Percentiles rank a stretch among this genome's conserved stretches.
Evolutionary conservation across 768 basidiomycete species (phyloP).

Genomic region (Leccinellum luteum): DNA sequence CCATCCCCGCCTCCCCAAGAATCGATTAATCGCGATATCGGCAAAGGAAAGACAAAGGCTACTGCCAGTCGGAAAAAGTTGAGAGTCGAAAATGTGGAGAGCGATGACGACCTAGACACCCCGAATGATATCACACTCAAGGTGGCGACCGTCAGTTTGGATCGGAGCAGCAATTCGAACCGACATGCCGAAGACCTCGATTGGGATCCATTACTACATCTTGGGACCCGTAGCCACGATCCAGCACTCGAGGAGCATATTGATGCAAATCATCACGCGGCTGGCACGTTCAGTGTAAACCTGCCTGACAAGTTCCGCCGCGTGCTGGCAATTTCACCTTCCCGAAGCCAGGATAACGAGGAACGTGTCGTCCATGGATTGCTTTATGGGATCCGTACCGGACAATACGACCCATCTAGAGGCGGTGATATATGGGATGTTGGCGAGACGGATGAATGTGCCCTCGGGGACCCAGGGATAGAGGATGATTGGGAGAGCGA

Average conservation of each 20-base stretch:
- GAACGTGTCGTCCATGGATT: conserved; percentile 58
- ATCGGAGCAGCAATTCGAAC: conserved; percentile 9
- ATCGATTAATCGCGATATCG: conserved; percentile 28
- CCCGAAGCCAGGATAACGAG: conserved; percentile 40
- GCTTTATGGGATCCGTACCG: conserved; percentile 53
- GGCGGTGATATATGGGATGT: conserved; percentile 77
- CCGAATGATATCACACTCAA: conserved; percentile 19
- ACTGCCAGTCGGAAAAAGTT: conserved; percentile 47
- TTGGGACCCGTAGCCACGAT: conserved; percentile 24
- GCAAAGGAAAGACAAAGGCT: conserved; percentile 41
- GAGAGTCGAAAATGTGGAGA: conserved; percentile 37
- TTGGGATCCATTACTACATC: conserved; percentile 31
- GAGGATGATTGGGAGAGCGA: conserved; percentile 77
- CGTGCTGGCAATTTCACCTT: conserved; percentile 59
- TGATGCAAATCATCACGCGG: conserved; percentile 35
- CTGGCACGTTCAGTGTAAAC: conserved; percentile 48
- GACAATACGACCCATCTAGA: conserved; percentile 57
- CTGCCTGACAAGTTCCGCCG: conserved; percentile 65
- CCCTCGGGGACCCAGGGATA: conserved; percentile 44
- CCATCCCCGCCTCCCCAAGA: conserved; percentile 64
- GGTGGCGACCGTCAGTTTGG: conserved; percentile 16
- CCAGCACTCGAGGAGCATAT: conserved; percentile 7
- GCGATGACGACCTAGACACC: conserved; percentile 24
- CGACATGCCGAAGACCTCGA: conserved; percentile 19
- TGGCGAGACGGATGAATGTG: conserved; percentile 54